Evolutionary conservation across 352 stramenopile species (phyloP), one percentile per base, ranked within the genome.

Genomic region (Peronospora destructor): DNA sequence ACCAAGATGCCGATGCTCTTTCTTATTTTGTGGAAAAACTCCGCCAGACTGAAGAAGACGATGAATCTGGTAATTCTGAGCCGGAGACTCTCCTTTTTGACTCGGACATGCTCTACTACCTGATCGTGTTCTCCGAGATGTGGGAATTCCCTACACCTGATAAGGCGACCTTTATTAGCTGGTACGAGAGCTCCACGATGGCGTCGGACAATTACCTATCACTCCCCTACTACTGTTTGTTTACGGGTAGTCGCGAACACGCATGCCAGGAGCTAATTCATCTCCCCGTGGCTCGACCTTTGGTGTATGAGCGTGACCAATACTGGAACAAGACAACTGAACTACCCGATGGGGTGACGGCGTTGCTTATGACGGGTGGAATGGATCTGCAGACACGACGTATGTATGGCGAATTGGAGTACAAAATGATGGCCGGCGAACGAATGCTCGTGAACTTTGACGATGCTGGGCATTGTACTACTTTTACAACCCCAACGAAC

Each of bases 61-160:
- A 48, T 13, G 63, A 29, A 0, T 57, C 61, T 14, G 35, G 59
- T 0, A 61, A 73, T 19, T 58, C 56, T 0, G 72, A 84, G 40
- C 52, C 74, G 3, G 67, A 79, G 38, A 71, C 57, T 16, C 23
- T 84, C 32, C 47, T 86, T 35, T 86, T 68, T 50, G 66, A 75
- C 44, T 86, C 75, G 26, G 72, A 85, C 44, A 82, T 85, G 72
- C 64, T 87, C 16, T 87, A 87, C 53, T 78, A 85, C 28, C 45
- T 87, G n/a, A 76, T 87, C 45, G 76, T 87, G 34, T 87, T 86
- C 49, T 86, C 74, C 1, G 76, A 87, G 42, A 84, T 87, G 73
- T 85, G 75, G 77, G 67, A 81, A 48, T 55, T 52, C 23, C 75
- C 75, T 23, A 79, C 68, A 12, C 77, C 75, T 0, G 52, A 74